Evolutionary conservation across 768 basidiomycete species (phyloP).

Genomic region (Tylopilus vinaceipallidus): DNA sequence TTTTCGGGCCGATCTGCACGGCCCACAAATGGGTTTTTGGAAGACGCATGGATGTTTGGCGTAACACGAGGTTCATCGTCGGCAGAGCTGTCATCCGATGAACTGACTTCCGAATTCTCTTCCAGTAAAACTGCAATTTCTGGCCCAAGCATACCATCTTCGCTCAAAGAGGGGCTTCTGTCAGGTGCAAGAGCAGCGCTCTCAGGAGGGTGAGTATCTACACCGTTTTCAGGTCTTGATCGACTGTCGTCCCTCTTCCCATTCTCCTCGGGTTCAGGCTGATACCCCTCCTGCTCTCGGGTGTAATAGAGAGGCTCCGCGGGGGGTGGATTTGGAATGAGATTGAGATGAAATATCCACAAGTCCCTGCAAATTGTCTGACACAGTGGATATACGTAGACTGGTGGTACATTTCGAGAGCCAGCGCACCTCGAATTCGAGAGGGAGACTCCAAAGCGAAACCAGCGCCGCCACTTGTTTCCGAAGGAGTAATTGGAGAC

Average conservation of each 20-base stretch:
- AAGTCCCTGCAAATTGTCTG: conserved; percentile 75
- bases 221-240: conserved; percentile 20
- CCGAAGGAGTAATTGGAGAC: conserved; percentile 77
- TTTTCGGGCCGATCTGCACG: conserved; percentile 42
- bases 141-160: conserved; percentile 30
- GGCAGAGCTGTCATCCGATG: conserved; percentile 27
- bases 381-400: conserved; percentile 4
- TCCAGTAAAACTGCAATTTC: conserved; percentile 41
- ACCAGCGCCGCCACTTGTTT: conserved; percentile 67
- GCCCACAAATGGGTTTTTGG: conserved; percentile 21
- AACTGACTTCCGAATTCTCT: conserved; percentile 37
- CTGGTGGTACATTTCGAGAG: not conserved
- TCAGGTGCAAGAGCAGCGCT: conserved; percentile 10
- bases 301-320: conserved; percentile 55
- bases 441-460: conserved; percentile 66
- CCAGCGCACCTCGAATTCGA: conserved; percentile 70
- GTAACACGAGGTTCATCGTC: conserved; percentile 13
- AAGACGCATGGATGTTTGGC: conserved; percentile 2
- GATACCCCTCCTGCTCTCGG: conserved; percentile 35
- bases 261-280: conserved; percentile 8
- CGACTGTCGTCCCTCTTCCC: not conserved
- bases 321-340: conserved; percentile 57
- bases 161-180: conserved; percentile 12
- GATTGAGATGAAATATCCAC: conserved; percentile 74
- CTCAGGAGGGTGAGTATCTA: conserved; percentile 3